Conservation (phyloP, 2,329 filamentous ascomycete species). For the Cladophialophora carrionii region DNA sequence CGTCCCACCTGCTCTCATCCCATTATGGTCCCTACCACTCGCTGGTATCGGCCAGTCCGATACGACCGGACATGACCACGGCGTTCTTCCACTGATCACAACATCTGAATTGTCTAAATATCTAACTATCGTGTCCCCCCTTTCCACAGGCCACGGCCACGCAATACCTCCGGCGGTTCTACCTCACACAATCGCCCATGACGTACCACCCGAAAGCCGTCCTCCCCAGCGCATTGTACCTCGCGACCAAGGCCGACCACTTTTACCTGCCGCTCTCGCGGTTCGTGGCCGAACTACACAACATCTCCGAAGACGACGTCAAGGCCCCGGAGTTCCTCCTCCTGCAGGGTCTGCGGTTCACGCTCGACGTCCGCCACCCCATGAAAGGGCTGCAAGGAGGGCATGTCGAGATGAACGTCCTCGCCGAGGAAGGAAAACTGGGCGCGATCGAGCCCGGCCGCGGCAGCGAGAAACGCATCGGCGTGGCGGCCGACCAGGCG, state of each 20-base stretch:
- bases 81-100: neutral
- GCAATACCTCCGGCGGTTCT: constrained; percentile 91
- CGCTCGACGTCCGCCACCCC: constrained; percentile 89
- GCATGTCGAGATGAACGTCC: constrained; percentile 74
- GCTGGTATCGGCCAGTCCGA: neutral
- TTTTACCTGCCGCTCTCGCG: constrained; percentile 68
- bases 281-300: constrained; percentile 71
- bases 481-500: constrained; percentile 71
- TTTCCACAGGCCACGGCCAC: constrained; percentile 71
- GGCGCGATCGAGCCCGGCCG: constrained; percentile 32
- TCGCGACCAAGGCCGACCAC: constrained; percentile 90
- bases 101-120: neutral
- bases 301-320: constrained; percentile 76
- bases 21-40: neutral
- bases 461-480: constrained; percentile 50
- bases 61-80: too few species aligned
- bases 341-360: constrained; percentile 88
- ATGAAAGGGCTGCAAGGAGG: constrained; percentile 85
- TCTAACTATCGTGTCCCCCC: neutral
- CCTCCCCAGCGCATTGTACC: constrained; percentile 86
- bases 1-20: neutral
- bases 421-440: constrained; percentile 58
- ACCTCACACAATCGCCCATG: constrained; percentile 93
- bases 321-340: constrained; percentile 90
- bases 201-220: constrained; percentile 91